Conservation (phyloP, 164 flowering plant species). For the Magnolia sinica region DNA sequence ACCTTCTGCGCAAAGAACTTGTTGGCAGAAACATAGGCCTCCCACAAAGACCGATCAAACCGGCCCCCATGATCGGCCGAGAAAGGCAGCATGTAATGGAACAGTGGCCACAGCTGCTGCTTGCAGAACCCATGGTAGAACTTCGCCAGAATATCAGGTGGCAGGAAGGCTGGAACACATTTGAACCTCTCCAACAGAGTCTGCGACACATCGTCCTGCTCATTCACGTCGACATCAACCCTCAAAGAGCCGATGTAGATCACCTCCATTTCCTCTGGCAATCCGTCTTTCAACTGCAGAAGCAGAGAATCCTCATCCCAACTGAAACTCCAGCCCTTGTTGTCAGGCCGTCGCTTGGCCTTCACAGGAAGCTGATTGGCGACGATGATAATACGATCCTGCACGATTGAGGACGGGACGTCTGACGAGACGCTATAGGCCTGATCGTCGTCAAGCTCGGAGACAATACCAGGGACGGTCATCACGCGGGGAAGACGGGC, state of each 20-base stretch:
- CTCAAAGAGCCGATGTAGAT: conserved; percentile 62
- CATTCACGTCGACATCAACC: conserved; percentile 52
- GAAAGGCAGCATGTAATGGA: conserved; percentile 76
- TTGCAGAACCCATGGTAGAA: conserved; percentile 72
- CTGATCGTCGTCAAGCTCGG: conserved; percentile 69
- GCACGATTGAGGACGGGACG: conserved; percentile 46
- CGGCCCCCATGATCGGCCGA: conserved; percentile 57
- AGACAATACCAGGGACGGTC: conserved; percentile 60
- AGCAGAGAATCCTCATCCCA: conserved; percentile 77
- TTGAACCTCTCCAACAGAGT: conserved; percentile 59
- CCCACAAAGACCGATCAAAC: conserved; percentile 68
- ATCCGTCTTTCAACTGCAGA: conserved; percentile 64
- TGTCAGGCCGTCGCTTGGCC: conserved; percentile 54
- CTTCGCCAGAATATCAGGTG: conserved; percentile 47
- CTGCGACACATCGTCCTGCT: conserved; percentile 72
- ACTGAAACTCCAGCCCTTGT: conserved; percentile 63
- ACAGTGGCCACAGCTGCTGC: conserved; percentile 73
- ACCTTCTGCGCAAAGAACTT: conserved; percentile 66
- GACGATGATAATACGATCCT: conserved; percentile 65
- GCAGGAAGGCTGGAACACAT: conserved; percentile 66
- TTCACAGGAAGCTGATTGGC: conserved; percentile 70
- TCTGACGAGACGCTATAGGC: conserved; percentile 64
- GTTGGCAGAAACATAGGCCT: conserved; percentile 72
- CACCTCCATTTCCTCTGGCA: conserved; percentile 75
- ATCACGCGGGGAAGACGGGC: conserved; percentile 52